These are phyloP conservation scores for Salix suchowensis DNA, from an alignment of 345 rosid genomes.

Conservation along the genomic window DNA sequence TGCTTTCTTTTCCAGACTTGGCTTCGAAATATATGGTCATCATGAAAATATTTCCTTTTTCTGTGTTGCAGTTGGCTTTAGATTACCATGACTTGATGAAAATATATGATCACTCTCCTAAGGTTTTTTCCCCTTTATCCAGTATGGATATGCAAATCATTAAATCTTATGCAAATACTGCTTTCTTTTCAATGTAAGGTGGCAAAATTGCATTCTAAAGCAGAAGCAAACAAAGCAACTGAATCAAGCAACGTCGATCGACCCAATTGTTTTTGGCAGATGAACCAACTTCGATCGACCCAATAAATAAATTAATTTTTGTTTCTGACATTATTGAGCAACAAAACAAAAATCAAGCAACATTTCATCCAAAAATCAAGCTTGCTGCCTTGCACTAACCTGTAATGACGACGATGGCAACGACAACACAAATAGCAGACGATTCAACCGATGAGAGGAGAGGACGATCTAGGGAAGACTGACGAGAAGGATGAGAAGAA, in stretches of 20 bases:
- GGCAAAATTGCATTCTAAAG: not conserved
- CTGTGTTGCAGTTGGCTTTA: constrained; percentile 52
- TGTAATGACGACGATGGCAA: too few relatives aligned
- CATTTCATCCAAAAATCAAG: too few relatives aligned
- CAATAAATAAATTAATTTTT: too few relatives aligned
- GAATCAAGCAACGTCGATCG: too few relatives aligned
- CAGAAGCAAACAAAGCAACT: not conserved
- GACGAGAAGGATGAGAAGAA: too few relatives aligned
- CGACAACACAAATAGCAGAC: too few relatives aligned
- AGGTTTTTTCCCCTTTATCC: too few relatives aligned
- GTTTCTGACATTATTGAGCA: too few relatives aligned
- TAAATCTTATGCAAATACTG: not conserved
- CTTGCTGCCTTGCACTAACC: too few relatives aligned
- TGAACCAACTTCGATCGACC: not conserved
- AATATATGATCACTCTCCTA: constrained; percentile 5
- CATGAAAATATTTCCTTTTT: not conserved
- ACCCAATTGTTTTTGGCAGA: not conserved
- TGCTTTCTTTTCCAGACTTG: not conserved
- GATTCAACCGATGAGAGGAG: too few relatives aligned
- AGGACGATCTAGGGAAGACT: too few relatives aligned
- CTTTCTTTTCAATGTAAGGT: not conserved
- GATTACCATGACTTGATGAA: constrained; percentile 65
- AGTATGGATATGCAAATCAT: not conserved
- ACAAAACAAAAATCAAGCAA: too few relatives aligned
- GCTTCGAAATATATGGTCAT: not conserved